These are phyloP conservation scores for Panus rudis DNA, from an alignment of 768 basidiomycete genomes.

Conservation along the genomic window DNA sequence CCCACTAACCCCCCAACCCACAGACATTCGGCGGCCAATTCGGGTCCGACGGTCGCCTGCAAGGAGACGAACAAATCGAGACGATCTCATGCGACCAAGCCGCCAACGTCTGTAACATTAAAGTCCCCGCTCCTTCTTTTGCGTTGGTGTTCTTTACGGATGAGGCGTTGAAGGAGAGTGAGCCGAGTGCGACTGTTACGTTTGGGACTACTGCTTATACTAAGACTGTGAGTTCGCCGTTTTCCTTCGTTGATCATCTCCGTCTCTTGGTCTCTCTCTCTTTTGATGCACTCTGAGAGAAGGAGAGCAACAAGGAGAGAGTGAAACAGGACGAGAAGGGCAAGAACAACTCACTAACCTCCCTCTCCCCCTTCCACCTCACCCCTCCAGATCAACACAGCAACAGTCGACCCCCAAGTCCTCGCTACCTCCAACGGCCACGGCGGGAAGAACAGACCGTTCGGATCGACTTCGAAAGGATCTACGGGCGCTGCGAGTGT, in stretches of 20 bases:
- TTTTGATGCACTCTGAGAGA: too few relatives aligned
- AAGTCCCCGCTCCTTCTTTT: constrained; percentile 63
- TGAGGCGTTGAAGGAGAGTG: constrained; percentile 29
- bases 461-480: constrained; percentile 17
- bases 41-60: constrained; percentile 60
- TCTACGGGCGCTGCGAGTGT: constrained; percentile 12
- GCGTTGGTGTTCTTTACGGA: constrained; percentile 67
- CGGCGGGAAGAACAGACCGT: constrained; percentile 21
- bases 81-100: constrained; percentile 53
- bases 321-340: too few relatives aligned
- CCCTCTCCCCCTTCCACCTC: too few relatives aligned
- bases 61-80: constrained; percentile 46
- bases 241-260: too few relatives aligned
- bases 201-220: constrained; percentile 57
- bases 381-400: constrained; percentile 40
- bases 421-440: constrained; percentile 64
- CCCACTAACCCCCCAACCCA: not conserved
- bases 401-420: constrained; percentile 44
- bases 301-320: too few relatives aligned
- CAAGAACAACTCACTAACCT: too few relatives aligned
- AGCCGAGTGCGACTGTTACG: constrained; percentile 31
- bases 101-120: constrained; percentile 48
- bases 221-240: constrained; percentile 24
- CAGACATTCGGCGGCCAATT: constrained; percentile 59
- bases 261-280: too few relatives aligned